Conservation (phyloP, 768 basidiomycete genomes). For the Leucosporidium scottii region DNA sequence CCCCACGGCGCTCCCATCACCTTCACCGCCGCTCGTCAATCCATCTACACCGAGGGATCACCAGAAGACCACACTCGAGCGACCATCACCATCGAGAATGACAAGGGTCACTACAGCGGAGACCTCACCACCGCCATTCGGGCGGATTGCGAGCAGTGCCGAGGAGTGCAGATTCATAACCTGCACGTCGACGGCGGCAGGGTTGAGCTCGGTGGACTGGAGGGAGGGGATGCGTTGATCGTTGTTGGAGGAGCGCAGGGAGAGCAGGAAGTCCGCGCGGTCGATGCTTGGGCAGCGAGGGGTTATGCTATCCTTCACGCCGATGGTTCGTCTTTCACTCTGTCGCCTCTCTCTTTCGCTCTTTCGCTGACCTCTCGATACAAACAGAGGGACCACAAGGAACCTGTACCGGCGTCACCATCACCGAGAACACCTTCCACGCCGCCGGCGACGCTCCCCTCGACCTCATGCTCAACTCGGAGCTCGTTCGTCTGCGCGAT, state of each 20-base stretch:
- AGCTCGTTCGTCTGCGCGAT: constrained; percentile 22
- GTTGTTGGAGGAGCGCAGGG: constrained; percentile 17
- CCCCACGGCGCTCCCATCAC: constrained; percentile 18
- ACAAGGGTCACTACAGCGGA: constrained; percentile 4
- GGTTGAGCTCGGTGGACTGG: constrained; percentile 11
- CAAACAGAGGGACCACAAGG: constrained; percentile 11
- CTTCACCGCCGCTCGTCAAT: constrained; percentile 25
- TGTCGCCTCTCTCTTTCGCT: neutral
- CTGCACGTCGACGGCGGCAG: constrained; percentile 27
- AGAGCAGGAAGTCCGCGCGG: constrained; percentile 14
- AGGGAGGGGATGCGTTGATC: constrained; percentile 30
- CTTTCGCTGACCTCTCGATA: neutral
- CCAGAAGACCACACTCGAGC: constrained; percentile 27
- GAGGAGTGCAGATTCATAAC: constrained; percentile 4
- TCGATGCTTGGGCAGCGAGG: constrained; percentile 25
- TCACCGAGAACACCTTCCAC: constrained; percentile 25
- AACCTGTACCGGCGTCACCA: constrained; percentile 14
- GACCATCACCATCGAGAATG: constrained; percentile 21
- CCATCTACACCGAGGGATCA: constrained; percentile 17
- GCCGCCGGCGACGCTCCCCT: constrained; percentile 27
- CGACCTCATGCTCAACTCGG: constrained; percentile 28
- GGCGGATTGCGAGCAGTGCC: constrained; percentile 18
- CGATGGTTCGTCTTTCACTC: constrained; percentile 2
- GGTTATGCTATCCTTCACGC: constrained; percentile 26
- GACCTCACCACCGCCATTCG: constrained; percentile 27